These are phyloP conservation scores for Mucor irregularis DNA, from an alignment of 371 early-diverging fungal genomes.

Conservation along the genomic window DNA sequence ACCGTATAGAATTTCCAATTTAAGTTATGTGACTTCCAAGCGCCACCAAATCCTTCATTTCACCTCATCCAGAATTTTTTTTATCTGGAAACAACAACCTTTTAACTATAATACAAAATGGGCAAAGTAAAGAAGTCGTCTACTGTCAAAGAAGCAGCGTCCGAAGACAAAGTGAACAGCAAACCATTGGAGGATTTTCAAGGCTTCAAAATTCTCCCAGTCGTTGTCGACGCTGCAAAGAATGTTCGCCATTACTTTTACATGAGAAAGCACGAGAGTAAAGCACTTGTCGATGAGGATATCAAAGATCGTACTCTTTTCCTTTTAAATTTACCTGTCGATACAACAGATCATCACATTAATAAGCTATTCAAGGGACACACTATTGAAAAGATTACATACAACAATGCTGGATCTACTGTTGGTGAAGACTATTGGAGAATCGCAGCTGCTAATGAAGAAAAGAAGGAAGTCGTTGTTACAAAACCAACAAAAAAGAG, in stretches of 20 bases:
- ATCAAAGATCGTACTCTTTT: constrained; percentile 78
- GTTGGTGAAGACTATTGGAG: constrained; percentile 20
- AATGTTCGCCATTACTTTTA: constrained; percentile 66
- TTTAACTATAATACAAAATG: too few species aligned
- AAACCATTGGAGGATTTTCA: constrained; percentile 47
- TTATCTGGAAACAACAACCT: neutral
- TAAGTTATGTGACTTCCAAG: neutral
- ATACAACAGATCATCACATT: constrained; percentile 76
- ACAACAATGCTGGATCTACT: constrained; percentile 20
- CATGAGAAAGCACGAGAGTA: constrained; percentile 71
- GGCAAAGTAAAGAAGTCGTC: constrained; percentile 6
- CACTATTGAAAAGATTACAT: constrained; percentile 62
- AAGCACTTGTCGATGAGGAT: constrained; percentile 42
- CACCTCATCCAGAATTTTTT: neutral
- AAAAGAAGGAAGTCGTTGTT: constrained; percentile 29
- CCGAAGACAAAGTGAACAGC: neutral
- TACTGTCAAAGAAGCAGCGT: neutral
- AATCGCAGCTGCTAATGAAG: constrained; percentile 14
- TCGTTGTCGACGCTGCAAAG: constrained; percentile 40
- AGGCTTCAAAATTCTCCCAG: constrained; percentile 60
- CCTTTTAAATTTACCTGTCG: constrained; percentile 79
- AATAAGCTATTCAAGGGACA: constrained; percentile 65
- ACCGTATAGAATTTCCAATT: neutral
- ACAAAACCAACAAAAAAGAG: constrained; percentile 25
- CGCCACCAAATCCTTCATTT: neutral